Percentiles rank a stretch among this genome's conserved stretches.
Evolutionary conservation across 179 eudicot species (phyloP).

Genomic region (Silene coronaria): DNA sequence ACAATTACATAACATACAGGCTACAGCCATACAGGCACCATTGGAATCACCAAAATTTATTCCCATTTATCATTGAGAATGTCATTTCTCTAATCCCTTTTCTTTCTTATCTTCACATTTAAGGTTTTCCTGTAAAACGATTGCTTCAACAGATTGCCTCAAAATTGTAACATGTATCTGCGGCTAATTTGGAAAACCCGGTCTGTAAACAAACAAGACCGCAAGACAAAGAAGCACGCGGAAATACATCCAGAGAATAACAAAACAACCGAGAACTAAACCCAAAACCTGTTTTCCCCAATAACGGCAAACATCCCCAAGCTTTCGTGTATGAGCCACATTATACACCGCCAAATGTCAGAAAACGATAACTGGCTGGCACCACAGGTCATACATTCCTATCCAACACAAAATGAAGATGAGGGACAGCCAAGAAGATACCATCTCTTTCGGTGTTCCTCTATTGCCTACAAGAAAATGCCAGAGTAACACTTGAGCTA

Average conservation of each 20-base stretch:
- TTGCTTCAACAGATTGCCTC: neutral
- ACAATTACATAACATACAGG: neutral
- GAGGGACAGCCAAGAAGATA: neutral
- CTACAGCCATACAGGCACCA: neutral
- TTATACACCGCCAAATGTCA: too few relatives aligned
- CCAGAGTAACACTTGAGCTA: constrained; percentile 1
- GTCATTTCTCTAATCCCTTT: neutral
- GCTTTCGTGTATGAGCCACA: neutral
- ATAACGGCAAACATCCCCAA: neutral
- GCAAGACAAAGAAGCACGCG: neutral
- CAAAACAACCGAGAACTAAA: neutral
- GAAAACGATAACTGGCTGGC: too few relatives aligned
- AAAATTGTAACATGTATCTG: neutral
- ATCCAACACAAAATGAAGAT: neutral
- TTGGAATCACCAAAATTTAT: neutral
- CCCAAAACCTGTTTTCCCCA: neutral
- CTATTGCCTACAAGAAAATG: constrained; percentile 1
- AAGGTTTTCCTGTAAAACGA: neutral
- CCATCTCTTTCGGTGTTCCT: neutral
- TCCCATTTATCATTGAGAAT: neutral
- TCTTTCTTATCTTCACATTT: neutral
- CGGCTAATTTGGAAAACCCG: neutral
- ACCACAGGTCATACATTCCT: neutral
- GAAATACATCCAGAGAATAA: neutral
- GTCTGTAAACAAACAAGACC: neutral